Evolutionary conservation across 208 protist genomes (phyloP).

Genomic region (Crithidia sp.): DNA sequence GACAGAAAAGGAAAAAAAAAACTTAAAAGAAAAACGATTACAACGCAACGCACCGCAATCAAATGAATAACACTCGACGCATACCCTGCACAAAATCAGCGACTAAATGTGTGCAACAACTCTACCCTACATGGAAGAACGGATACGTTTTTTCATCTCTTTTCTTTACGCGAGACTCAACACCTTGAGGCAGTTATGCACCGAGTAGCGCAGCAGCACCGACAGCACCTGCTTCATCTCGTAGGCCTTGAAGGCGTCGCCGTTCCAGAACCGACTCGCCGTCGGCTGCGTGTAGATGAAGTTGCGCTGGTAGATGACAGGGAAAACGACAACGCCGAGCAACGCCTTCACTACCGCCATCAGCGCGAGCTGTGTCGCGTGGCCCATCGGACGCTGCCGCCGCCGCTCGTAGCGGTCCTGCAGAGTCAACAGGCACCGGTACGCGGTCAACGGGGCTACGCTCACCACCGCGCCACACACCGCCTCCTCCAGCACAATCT

Average conservation of each 20-base stretch:
- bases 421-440: slow-evolving; percentile 35
- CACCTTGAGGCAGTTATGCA: slow-evolving; percentile 47
- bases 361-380: slow-evolving; percentile 43
- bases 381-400: slow-evolving; percentile 30
- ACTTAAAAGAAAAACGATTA: neutral
- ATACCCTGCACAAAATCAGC: too few relatives aligned
- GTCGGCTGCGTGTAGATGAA: slow-evolving; percentile 50
- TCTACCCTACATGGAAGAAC: neutral
- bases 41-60: neutral
- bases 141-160: neutral
- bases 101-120: neutral
- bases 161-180: slow-evolving; percentile 18
- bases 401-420: slow-evolving; percentile 50
- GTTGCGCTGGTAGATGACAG: slow-evolving; percentile 69
- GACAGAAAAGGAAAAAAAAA: slow-evolving; percentile 15
- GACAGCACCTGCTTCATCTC: slow-evolving; percentile 60
- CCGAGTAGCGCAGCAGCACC: slow-evolving; percentile 53
- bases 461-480: slow-evolving; percentile 54
- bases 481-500: slow-evolving; percentile 67
- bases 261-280: slow-evolving; percentile 48
- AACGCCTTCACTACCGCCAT: slow-evolving; percentile 56
- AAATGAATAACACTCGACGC: neutral
- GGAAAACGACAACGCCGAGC: slow-evolving; percentile 65
- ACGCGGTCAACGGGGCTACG: slow-evolving; percentile 47
- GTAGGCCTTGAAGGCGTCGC: slow-evolving; percentile 56